Percentiles rank a stretch among this genome's conserved stretches.
These are phyloP conservation scores for Vigna trinervia DNA, from an alignment of 306 rosid species.

Conservation along the genomic window DNA sequence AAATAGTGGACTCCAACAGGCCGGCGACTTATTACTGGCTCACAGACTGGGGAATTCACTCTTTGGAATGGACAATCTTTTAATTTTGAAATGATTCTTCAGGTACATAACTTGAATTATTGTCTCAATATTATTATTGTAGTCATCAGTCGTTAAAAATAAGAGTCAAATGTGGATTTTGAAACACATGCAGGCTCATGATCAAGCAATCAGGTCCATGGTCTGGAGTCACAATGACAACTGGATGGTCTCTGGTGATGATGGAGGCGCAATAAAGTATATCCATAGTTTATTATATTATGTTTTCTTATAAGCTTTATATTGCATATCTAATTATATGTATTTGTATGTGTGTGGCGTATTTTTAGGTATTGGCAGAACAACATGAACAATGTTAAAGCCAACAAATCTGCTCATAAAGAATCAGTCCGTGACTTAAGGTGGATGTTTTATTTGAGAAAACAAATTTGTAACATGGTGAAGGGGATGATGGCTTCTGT, in stretches of 20 bases:
- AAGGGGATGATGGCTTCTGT: constrained; percentile 46
- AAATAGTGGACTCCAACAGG: constrained; percentile 98
- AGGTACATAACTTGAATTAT: constrained; percentile 57
- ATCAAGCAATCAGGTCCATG: constrained; percentile 98
- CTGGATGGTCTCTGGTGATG: constrained; percentile 99
- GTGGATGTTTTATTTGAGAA: constrained; percentile 47
- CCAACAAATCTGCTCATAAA: constrained; percentile 96
- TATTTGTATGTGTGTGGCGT: constrained; percentile 37
- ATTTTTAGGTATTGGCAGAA: constrained; percentile 93
- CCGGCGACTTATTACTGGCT: constrained; percentile 97
- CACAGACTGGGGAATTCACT: constrained; percentile 98
- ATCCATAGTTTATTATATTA: constrained; percentile 32
- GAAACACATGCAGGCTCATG: constrained; percentile 81
- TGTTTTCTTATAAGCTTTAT: constrained; percentile 35
- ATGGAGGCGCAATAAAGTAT: constrained; percentile 98
- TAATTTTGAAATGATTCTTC: constrained; percentile 99
- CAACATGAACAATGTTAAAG: constrained; percentile 99
- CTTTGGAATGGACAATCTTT: constrained; percentile 99
- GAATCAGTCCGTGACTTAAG: constrained; percentile 98
- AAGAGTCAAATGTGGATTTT: constrained; percentile 32
- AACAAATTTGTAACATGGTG: constrained; percentile 9
- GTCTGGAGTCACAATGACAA: constrained; percentile 99
- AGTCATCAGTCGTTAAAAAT: constrained; percentile 21
- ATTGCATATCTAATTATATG: constrained; percentile 16
- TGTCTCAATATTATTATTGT: constrained; percentile 30